A percentile compares a stretch with the other conserved stretches of the same genome.
Conservation (phyloP, 495 filamentous ascomycete genomes). For the Podospora tetraspora region DNA sequence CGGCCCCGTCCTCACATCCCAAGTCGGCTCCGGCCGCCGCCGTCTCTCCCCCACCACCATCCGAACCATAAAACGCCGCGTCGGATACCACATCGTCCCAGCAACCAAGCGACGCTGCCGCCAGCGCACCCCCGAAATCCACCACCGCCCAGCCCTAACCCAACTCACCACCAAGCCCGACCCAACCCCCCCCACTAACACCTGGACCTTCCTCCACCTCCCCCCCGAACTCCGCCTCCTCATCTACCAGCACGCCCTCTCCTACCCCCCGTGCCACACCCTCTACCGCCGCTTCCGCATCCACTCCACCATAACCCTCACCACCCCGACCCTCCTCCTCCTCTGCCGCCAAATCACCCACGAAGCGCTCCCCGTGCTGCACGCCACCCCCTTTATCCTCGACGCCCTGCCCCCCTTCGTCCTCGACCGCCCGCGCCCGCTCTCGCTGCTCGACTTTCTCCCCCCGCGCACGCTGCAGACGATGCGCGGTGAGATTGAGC, state of each 20-base stretch:
- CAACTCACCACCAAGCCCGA: not conserved
- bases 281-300: constrained; percentile 30
- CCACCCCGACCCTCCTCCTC: constrained; percentile 31
- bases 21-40: not conserved
- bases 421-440: constrained; percentile 23
- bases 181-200: not conserved
- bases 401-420: constrained; percentile 37
- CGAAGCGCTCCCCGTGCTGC: constrained; percentile 27
- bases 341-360: constrained; percentile 34
- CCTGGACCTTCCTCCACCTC: constrained; percentile 25
- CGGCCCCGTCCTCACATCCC: not conserved
- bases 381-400: constrained; percentile 25
- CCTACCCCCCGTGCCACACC: constrained; percentile 24
- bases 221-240: constrained; percentile 32
- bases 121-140: not conserved
- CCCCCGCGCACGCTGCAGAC: constrained; percentile 27
- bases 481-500: constrained; percentile 25
- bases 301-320: constrained; percentile 13
- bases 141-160: not conserved
- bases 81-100: not conserved
- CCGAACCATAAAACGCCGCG: not conserved
- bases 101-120: not conserved
- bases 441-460: constrained; percentile 28
- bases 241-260: constrained; percentile 28
- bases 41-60: not conserved